Evolutionary conservation across 2,329 filamentous ascomycete genomes (phyloP).

Genomic region (Fusarium piperis): DNA sequence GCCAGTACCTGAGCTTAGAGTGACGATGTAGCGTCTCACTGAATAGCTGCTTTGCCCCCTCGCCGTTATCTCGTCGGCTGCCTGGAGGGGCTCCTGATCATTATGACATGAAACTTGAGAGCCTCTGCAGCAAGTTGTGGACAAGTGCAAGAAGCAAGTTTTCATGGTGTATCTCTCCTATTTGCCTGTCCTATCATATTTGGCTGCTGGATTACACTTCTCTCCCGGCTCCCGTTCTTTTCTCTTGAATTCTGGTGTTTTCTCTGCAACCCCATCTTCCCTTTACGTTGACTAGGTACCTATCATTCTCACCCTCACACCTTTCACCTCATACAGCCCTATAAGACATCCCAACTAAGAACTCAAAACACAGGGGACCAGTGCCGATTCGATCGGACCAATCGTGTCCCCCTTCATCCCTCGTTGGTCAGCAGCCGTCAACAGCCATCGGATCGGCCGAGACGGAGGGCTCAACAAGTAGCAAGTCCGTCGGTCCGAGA

Average conservation of each 20-base stretch:
- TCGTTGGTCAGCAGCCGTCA: neutral
- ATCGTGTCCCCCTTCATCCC: neutral
- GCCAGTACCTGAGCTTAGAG: neutral
- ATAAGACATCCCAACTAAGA: slow-evolving; percentile 3
- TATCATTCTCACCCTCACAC: neutral
- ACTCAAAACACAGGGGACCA: slow-evolving; percentile 2
- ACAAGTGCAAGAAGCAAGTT: neutral
- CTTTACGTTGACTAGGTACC: neutral
- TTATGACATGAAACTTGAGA: neutral
- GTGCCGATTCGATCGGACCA: slow-evolving; percentile 16
- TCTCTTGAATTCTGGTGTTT: neutral
- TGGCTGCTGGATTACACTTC: neutral
- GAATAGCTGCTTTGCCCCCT: neutral
- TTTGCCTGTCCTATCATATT: neutral
- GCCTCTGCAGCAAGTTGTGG: neutral
- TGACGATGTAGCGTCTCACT: neutral
- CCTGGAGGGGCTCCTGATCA: neutral
- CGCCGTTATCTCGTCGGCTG: neutral
- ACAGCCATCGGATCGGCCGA: slow-evolving; percentile 15
- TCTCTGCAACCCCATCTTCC: neutral
- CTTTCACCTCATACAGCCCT: slow-evolving; percentile 1
- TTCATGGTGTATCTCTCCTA: neutral
- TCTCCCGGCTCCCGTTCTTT: neutral
- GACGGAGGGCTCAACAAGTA: neutral
- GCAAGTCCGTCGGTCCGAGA: slow-evolving; percentile 7